phyloP scores from a whole-genome alignment of 1,139 yeast species.

The Maudiozyma humilis region DNA sequence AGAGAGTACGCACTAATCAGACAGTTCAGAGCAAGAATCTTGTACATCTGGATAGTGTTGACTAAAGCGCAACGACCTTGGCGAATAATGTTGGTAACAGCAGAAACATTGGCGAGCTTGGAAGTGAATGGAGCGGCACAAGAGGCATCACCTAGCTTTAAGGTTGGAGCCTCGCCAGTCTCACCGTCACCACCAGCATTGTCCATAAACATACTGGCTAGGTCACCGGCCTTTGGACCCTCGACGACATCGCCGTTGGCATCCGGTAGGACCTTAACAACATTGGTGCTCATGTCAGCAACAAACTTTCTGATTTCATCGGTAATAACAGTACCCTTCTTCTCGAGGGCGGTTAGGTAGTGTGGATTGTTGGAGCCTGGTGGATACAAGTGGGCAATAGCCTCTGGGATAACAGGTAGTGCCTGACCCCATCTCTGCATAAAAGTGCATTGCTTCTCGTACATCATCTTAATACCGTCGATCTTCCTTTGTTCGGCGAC shows the following conservation, averaged over 20 bases:
- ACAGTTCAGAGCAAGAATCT: constrained; percentile 92
- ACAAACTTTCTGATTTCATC: constrained; percentile 57
- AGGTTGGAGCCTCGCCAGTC: constrained; percentile 81
- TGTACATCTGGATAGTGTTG: constrained; percentile 97
- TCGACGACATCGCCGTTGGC: constrained; percentile 31
- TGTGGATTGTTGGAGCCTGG: constrained; percentile 92
- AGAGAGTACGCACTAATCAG: constrained; percentile 92
- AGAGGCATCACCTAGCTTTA: constrained; percentile 96
- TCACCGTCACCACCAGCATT: constrained; percentile 56
- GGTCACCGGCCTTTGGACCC: constrained; percentile 38
- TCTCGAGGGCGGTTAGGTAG: constrained; percentile 77
- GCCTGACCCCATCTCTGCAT: constrained; percentile 78
- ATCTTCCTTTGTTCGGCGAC: constrained; percentile 72
- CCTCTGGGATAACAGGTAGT: constrained; percentile 72
- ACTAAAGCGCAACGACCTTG: constrained; percentile 98
- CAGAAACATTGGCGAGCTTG: constrained; percentile 80
- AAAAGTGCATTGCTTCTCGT: constrained; percentile 75
- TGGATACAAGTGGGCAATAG: constrained; percentile 90
- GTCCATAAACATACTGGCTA: constrained; percentile 69
- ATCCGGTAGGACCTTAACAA: constrained; percentile 27
- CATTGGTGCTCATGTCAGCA: constrained; percentile 32
- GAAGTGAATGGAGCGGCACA: constrained; percentile 99
- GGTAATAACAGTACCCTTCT: constrained; percentile 68
- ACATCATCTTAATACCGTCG: constrained; percentile 58
- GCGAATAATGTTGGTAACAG: constrained; percentile 89